Evolutionary conservation across 208 protist genomes (phyloP).

Genomic region (Trypanosoma lewisi): DNA sequence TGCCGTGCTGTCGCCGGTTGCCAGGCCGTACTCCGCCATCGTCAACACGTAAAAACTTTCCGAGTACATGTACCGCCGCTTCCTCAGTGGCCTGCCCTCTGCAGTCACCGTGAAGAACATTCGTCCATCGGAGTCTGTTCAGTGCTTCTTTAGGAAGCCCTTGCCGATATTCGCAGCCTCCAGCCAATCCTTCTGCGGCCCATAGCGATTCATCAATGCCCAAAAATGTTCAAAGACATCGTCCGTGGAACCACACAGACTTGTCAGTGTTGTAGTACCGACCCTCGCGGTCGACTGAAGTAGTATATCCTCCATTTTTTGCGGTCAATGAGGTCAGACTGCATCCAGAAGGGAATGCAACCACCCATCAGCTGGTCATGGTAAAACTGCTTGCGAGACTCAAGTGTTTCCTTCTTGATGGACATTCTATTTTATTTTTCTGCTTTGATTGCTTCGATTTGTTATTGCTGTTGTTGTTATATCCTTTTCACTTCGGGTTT

Average conservation of each 20-base stretch:
- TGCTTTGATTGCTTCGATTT: background rate
- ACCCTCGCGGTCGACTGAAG: constrained; percentile 9
- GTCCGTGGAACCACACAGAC: constrained; percentile 14
- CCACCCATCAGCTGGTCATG: constrained; percentile 12
- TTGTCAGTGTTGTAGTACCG: constrained; percentile 15
- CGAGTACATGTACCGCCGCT: constrained; percentile 17
- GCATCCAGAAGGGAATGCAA: constrained; percentile 16
- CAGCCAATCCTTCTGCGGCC: constrained; percentile 4
- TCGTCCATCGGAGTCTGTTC: constrained; percentile 11
- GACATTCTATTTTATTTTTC: background rate
- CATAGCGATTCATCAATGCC: constrained; percentile 16
- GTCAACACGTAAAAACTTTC: constrained; percentile 20
- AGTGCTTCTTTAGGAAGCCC: constrained; percentile 9
- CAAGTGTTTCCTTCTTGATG: constrained; percentile 17
- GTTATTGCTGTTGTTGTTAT: background rate
- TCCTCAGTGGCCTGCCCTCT: constrained; percentile 9
- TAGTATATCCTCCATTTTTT: constrained; percentile 16
- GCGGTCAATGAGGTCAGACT: constrained; percentile 15
- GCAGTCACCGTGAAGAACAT: constrained; percentile 18
- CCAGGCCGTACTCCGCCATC: constrained; percentile 18
- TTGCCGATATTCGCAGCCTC: constrained; percentile 9
- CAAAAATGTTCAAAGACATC: constrained; percentile 12
- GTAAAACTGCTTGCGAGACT: constrained; percentile 13
- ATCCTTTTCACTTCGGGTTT: too few species aligned
- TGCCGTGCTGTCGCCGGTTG: constrained; percentile 8